These are phyloP conservation scores for Pseudonitzschia multiseries DNA, from an alignment of 108 stramenopile species.

Conservation along the genomic window DNA sequence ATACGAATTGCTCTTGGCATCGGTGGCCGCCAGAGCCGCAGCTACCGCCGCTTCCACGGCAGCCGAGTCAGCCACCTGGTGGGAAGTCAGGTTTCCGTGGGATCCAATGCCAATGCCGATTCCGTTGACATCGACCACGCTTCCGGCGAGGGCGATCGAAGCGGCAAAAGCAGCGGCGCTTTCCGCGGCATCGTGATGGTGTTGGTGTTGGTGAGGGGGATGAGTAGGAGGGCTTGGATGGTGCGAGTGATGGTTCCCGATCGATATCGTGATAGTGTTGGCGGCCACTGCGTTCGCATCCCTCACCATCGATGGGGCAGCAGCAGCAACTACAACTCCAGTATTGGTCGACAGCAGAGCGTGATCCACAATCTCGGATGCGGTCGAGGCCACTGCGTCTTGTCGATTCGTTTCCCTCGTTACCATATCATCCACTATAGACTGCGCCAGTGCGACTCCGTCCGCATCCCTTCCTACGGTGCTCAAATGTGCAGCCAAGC, in stretches of 20 bases:
- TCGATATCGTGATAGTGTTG: background rate
- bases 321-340: background rate
- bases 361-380: conserved; percentile 34
- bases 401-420: background rate
- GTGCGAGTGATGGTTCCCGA: background rate
- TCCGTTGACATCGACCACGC: background rate
- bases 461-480: background rate
- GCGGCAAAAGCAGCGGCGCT: conserved; percentile 8
- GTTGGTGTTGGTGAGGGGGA: background rate
- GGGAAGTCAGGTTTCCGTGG: conserved; percentile 21
- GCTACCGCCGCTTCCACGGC: conserved; percentile 63
- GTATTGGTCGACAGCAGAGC: conserved; percentile 15
- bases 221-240: background rate
- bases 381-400: conserved; percentile 3
- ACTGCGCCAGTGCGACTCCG: background rate
- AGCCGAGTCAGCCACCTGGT: conserved; percentile 39
- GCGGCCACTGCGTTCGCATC: background rate
- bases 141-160: conserved; percentile 5
- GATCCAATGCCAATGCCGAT: background rate
- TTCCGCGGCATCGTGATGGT: background rate
- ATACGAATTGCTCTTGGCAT: conserved; percentile 12
- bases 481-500: background rate
- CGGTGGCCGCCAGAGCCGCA: conserved; percentile 48
- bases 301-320: background rate
- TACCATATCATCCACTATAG: background rate